Conservation (phyloP, 805 yeast genomes). For the Saturnispora kantuleensis region DNA sequence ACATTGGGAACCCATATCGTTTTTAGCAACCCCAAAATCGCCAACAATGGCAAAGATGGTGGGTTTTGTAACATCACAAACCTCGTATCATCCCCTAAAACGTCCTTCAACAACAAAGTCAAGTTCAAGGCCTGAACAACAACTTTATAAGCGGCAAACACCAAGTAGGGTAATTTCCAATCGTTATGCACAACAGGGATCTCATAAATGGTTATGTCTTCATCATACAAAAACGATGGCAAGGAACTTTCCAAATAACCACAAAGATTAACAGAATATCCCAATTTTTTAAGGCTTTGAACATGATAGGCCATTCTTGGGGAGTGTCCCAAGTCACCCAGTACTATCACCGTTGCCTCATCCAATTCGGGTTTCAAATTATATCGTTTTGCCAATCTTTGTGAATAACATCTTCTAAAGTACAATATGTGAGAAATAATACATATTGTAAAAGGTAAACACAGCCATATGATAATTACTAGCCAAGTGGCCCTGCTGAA, state of each 20-base stretch:
- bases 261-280: conserved; percentile 70
- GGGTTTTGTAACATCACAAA: conserved; percentile 82
- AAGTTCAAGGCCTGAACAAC: conserved; percentile 42
- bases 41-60: conserved; percentile 77
- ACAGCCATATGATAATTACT: conserved; percentile 36
- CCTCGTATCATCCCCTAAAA: conserved; percentile 51
- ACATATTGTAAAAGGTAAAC: conserved; percentile 36
- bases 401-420: conserved; percentile 9
- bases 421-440: conserved; percentile 30
- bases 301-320: conserved; percentile 95
- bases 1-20: conserved; percentile 37
- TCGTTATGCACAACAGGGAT: conserved; percentile 33
- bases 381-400: conserved; percentile 9
- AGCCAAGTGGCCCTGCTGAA: conserved; percentile 34
- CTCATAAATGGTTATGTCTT: conserved; percentile 37
- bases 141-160: conserved; percentile 54
- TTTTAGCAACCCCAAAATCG: conserved; percentile 48
- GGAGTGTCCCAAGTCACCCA: conserved; percentile 92
- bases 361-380: conserved; percentile 23
- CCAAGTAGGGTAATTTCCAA: conserved; percentile 37
- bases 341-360: conserved; percentile 66
- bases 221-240: conserved; percentile 40
- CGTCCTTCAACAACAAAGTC: conserved; percentile 35
- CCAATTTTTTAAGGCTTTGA: conserved; percentile 54
- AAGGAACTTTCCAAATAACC: conserved; percentile 64